Conservation (phyloP, 805 yeast species). For the Kurtzmaniella cleridarum region DNA sequence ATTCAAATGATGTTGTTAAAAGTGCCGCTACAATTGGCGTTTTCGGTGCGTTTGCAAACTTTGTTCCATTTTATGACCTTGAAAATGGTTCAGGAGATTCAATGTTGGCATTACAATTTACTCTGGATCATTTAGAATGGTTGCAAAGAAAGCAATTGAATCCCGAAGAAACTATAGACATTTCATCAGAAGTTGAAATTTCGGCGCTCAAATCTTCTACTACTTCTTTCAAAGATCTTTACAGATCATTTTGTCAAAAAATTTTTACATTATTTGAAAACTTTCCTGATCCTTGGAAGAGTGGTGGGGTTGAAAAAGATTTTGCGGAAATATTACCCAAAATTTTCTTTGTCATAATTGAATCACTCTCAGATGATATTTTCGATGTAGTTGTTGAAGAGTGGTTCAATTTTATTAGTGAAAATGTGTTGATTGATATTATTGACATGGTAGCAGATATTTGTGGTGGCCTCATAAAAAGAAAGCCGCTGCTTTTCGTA, state of each 20-base stretch:
- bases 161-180: constrained; percentile 13
- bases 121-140: constrained; percentile 56
- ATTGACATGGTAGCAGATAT: constrained; percentile 67
- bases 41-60: constrained; percentile 64
- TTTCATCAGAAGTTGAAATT: constrained; percentile 43
- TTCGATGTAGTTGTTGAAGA: constrained; percentile 41
- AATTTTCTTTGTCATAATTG: constrained; percentile 37
- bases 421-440: constrained; percentile 53
- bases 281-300: constrained; percentile 53
- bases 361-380: constrained; percentile 55
- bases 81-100: constrained; percentile 39
- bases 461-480: constrained; percentile 64
- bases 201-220: constrained; percentile 70
- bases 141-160: constrained; percentile 41
- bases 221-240: constrained; percentile 57
- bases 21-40: constrained; percentile 64
- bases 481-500: constrained; percentile 48
- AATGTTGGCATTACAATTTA: constrained; percentile 44
- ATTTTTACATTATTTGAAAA: constrained; percentile 63
- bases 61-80: constrained; percentile 66
- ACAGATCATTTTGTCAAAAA: constrained; percentile 46
- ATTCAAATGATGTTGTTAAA: constrained; percentile 76
- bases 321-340: constrained; percentile 31
- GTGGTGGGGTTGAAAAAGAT: constrained; percentile 48
- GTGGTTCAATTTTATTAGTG: constrained; percentile 53